phyloP scores from a whole-genome alignment of 306 rosid genomes.

The Cicer pinnatifidum region DNA sequence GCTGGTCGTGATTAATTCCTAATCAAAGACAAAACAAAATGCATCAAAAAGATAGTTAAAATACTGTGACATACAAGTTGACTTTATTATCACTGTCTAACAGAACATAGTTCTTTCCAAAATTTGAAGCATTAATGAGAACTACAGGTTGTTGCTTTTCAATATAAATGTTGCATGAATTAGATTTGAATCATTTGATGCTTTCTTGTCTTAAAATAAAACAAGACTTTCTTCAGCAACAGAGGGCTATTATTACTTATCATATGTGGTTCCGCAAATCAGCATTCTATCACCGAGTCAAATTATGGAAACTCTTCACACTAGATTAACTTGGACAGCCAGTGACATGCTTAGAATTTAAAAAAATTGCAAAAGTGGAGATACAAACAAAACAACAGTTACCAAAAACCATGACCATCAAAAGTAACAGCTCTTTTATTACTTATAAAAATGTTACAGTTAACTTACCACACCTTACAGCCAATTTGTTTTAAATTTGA shows the following conservation, averaged over 20 bases:
- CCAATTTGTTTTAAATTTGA: background rate
- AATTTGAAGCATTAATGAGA: slow-evolving; percentile 1
- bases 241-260: slow-evolving; percentile 7
- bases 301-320: slow-evolving; percentile 6
- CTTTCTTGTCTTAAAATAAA: slow-evolving; percentile 1
- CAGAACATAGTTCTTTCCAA: slow-evolving; percentile 3
- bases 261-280: background rate
- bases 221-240: slow-evolving; percentile 6
- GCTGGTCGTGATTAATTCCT: background rate
- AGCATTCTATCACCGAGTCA: slow-evolving; percentile 24
- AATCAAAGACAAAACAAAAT: background rate
- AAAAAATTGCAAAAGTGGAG: background rate
- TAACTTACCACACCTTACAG: background rate
- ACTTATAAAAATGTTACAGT: background rate
- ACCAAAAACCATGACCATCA: slow-evolving; percentile 3
- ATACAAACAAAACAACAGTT: background rate
- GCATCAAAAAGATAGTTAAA: background rate
- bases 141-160: slow-evolving; percentile 6
- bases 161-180: background rate
- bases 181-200: background rate
- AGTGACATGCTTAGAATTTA: background rate
- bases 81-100: slow-evolving; percentile 7
- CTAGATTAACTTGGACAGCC: slow-evolving; percentile 7
- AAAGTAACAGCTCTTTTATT: background rate
- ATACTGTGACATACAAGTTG: slow-evolving; percentile 4